Percentiles rank a stretch among this genome's conserved stretches.
These are phyloP conservation scores for Moelleriella libera DNA, from an alignment of 2,329 filamentous ascomycete genomes.

Conservation along the genomic window DNA sequence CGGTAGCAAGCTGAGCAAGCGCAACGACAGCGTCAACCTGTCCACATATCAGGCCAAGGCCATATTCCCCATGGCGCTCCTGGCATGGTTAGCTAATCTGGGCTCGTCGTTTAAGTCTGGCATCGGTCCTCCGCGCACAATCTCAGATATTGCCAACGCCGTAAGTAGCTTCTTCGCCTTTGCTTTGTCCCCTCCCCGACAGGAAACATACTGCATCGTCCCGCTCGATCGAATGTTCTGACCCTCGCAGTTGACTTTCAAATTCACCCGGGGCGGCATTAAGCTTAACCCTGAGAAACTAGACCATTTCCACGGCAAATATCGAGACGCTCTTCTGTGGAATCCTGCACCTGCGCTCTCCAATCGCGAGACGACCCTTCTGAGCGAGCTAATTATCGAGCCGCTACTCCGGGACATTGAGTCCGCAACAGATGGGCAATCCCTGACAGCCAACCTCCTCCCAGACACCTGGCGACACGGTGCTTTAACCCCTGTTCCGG, in stretches of 20 bases:
- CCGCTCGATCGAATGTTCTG: no score
- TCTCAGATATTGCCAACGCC: conserved; percentile 56
- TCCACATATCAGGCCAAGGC: conserved; percentile 32
- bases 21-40: conserved; percentile 42
- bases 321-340: conserved; percentile 25
- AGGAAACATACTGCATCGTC: no score
- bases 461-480: not conserved
- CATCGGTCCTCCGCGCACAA: conserved; percentile 22
- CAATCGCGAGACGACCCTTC: conserved; percentile 9
- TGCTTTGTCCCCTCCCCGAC: no score
- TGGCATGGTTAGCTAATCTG: conserved; percentile 74
- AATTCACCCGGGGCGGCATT: conserved; percentile 84
- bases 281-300: conserved; percentile 72
- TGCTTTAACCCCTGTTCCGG: conserved; percentile 13
- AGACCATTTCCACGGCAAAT: conserved; percentile 61
- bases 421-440: conserved; percentile 8
- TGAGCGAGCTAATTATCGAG: conserved; percentile 9
- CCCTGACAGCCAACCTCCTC: not conserved
- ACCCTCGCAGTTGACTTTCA: conserved; percentile 53
- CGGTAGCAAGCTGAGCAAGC: conserved; percentile 76
- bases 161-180: conserved; percentile 25
- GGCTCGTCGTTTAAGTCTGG: conserved; percentile 18
- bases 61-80: conserved; percentile 34
- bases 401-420: conserved; percentile 11
- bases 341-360: conserved; percentile 10